These are phyloP conservation scores for Sungouiozyma intestinalis DNA, from an alignment of 805 yeast species.

Conservation along the genomic window DNA sequence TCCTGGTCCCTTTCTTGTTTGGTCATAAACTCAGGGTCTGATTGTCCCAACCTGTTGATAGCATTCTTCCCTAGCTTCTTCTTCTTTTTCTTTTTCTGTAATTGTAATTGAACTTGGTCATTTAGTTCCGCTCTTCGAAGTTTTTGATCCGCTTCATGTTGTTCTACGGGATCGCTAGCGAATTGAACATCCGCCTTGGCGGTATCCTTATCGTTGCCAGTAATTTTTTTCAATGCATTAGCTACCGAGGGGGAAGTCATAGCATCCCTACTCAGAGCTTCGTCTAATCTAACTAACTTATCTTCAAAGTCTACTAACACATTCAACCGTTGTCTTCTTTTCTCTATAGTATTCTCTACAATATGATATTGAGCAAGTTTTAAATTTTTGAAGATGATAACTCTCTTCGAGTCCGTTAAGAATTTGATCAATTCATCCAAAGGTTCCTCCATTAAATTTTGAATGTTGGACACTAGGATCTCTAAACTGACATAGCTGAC, in stretches of 20 bases:
- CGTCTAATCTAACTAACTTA: slow-evolving; percentile 20
- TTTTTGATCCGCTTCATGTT: neutral
- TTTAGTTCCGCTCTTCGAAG: slow-evolving; percentile 1
- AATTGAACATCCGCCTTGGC: neutral
- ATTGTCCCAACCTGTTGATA: slow-evolving; percentile 10
- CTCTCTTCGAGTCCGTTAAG: slow-evolving; percentile 29
- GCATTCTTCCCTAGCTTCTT: slow-evolving; percentile 6
- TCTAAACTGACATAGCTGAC: slow-evolving; percentile 47
- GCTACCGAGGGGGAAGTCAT: slow-evolving; percentile 3
- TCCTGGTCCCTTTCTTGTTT: slow-evolving; percentile 31
- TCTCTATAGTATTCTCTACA: slow-evolving; percentile 32
- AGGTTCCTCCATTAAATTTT: slow-evolving; percentile 32
- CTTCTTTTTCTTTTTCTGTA: slow-evolving; percentile 6
- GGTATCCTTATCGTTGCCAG: neutral
- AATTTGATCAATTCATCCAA: slow-evolving; percentile 28
- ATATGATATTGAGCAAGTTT: slow-evolving; percentile 43
- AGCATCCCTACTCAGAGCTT: slow-evolving; percentile 29
- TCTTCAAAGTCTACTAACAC: slow-evolving; percentile 27
- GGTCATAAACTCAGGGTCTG: slow-evolving; percentile 25
- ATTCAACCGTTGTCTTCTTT: slow-evolving; percentile 25
- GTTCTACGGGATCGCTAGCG: neutral
- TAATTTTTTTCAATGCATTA: neutral
- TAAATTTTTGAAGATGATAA: slow-evolving; percentile 49
- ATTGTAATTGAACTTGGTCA: slow-evolving; percentile 9
- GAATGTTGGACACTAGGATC: slow-evolving; percentile 32